These are phyloP conservation scores for Uronychia setigera DNA, from an alignment of 73 alveolate genomes.

Conservation along the genomic window DNA sequence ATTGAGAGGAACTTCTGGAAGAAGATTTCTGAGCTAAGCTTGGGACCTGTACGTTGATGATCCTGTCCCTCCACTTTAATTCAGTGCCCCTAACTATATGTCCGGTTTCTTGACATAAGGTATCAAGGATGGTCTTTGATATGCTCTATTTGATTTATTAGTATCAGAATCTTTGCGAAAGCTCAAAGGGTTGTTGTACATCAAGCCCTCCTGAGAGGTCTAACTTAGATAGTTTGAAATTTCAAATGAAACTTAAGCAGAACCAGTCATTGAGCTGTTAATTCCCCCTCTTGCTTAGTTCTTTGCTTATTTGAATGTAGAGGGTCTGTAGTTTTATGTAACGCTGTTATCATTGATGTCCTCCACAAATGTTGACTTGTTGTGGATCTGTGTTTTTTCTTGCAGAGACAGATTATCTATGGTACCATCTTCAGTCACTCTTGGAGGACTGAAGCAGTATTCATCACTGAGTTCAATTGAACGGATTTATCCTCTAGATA, in stretches of 20 bases:
- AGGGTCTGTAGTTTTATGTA: background rate
- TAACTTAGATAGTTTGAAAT: background rate
- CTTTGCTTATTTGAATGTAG: background rate
- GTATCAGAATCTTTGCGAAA: background rate
- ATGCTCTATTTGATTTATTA: background rate
- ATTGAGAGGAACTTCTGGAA: background rate
- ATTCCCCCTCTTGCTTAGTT: background rate
- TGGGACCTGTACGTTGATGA: background rate
- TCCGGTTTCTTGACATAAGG: background rate
- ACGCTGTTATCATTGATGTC: background rate
- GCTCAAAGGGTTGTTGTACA: background rate
- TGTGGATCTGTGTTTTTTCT: too few species aligned
- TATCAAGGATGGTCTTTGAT: background rate
- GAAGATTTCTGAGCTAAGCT: background rate
- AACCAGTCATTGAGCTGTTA: background rate
- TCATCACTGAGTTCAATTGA: background rate
- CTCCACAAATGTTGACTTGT: background rate
- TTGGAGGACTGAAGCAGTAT: background rate
- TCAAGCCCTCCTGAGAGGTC: background rate
- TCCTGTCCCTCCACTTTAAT: too few species aligned
- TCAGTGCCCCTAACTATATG: too few species aligned
- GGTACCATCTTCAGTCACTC: background rate
- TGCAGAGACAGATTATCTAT: too few species aligned
- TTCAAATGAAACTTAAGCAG: background rate
- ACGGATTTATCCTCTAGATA: background rate